Base-by-base conservation (phyloP, 2,329 filamentous ascomycete species). In the Malbranchea cinnamomea region DNA sequence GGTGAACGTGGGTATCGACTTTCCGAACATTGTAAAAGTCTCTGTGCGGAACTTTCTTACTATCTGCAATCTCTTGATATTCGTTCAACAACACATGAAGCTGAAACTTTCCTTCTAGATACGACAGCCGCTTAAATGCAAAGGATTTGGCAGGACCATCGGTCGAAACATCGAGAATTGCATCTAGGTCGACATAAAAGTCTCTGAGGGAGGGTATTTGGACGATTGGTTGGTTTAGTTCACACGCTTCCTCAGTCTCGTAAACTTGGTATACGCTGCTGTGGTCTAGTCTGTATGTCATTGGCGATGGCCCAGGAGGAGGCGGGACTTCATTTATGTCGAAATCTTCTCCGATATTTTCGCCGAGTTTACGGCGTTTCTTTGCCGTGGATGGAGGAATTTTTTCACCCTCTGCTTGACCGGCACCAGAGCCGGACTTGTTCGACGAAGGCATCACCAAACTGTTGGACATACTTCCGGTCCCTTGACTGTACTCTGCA, bases 21-120 rank as follows among this genome's bases (percentile, higher is more conserved):
- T 98, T 98, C 50, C 89, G 72, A 28, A 98, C 89, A 49, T 98
- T 98, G 63, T 98, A 98, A 50, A 98, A 98, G 56, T 98, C 89
- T 61, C 89, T 75, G 56, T 98, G 89, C 2, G 89, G 89, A 32
- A 95, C 89, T 45, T 81, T 87, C 55, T 98, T 98, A 53, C 82
- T 94, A 60, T 98, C 89, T 35, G 89, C 87, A 30, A 91, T 89
- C 56, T 98, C 89, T 50, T 95, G 85, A 43, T 95, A 95, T 53
- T 94, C 89, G 50, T 98, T 95, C 35, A 95, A 62, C 17, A 98
- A 69, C 13, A 76, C 72, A 50, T 98, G 94, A 13, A 98, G 67
- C 50, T 94, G 92, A 59, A 93, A 98, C 50, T 94, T 94, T 36
- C 84, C 87, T 59, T 98, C 89, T 6, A 98, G 63, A 50, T 95